These are phyloP conservation scores for Clonostachys rhizophaga DNA, from an alignment of 2,329 filamentous ascomycete genomes.

Conservation along the genomic window DNA sequence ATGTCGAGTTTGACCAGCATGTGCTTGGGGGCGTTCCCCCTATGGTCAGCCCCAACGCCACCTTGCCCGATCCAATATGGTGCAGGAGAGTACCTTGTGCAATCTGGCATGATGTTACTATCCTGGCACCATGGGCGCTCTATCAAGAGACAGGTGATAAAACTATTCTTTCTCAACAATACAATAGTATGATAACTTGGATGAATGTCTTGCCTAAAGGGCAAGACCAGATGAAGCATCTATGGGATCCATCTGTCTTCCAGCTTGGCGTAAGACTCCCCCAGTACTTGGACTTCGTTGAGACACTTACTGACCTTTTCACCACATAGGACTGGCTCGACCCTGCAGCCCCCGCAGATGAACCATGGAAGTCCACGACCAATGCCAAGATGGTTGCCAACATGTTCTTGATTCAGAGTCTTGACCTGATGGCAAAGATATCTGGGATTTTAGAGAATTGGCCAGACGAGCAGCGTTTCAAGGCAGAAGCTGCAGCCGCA, in stretches of 20 bases:
- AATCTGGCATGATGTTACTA: conserved; percentile 1
- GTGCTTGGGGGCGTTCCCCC: neutral
- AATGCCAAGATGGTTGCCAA: neutral
- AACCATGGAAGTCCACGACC: neutral
- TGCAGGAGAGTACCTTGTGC: neutral
- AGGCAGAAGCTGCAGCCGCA: neutral
- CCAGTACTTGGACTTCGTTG: neutral
- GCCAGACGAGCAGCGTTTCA: neutral
- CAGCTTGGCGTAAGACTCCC: neutral
- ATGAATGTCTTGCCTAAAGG: neutral
- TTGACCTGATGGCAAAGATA: neutral
- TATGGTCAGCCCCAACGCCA: conserved; percentile 1
- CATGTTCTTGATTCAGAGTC: neutral
- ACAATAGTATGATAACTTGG: neutral
- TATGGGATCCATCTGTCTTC: neutral
- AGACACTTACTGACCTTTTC: neutral
- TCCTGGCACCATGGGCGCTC: conserved; percentile 1
- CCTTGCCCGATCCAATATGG: neutral
- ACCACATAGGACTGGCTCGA: neutral
- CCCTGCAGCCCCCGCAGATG: neutral
- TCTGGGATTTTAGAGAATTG: neutral
- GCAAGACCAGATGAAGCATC: neutral
- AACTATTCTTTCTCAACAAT: neutral
- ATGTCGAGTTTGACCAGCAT: neutral
- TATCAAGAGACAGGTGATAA: neutral